These are phyloP conservation scores for Melastoma malabathricum DNA, from an alignment of 345 rosid genomes.

Conservation along the genomic window DNA sequence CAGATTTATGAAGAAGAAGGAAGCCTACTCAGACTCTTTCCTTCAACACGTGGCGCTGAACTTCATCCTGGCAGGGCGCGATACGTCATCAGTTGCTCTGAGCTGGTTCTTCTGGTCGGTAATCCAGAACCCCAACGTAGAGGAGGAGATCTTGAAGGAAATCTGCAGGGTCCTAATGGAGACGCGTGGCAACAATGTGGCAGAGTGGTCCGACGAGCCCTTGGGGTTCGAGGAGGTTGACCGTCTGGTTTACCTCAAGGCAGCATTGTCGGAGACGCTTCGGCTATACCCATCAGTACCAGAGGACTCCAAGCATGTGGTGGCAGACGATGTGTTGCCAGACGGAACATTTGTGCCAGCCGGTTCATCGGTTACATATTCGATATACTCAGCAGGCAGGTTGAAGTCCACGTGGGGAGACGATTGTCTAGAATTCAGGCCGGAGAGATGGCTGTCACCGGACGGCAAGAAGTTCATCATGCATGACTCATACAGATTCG, in stretches of 20 bases:
- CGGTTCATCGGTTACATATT: slow-evolving; percentile 79
- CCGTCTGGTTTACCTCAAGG: slow-evolving; percentile 61
- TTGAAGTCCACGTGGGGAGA: slow-evolving; percentile 87
- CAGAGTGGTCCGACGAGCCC: slow-evolving; percentile 56
- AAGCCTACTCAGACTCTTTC: slow-evolving; percentile 56
- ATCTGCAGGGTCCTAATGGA: slow-evolving; percentile 41
- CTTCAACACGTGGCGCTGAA: slow-evolving; percentile 88
- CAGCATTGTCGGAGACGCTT: slow-evolving; percentile 77
- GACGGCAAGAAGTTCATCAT: slow-evolving; percentile 33
- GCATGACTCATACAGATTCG: slow-evolving; percentile 68
- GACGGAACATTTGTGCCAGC: slow-evolving; percentile 90
- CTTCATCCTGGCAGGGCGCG: slow-evolving; percentile 94
- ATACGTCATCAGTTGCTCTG: slow-evolving; percentile 87
- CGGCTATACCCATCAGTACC: slow-evolving; percentile 92
- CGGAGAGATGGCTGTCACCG: slow-evolving; percentile 77
- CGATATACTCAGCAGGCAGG: slow-evolving; percentile 84
- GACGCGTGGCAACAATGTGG: slow-evolving; percentile 58
- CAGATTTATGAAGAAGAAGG: slow-evolving; percentile 82
- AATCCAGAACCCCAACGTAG: slow-evolving; percentile 44
- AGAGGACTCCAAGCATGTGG: slow-evolving; percentile 73
- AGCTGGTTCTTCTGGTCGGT: slow-evolving; percentile 91
- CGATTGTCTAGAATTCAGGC: slow-evolving; percentile 69
- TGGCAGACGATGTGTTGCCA: slow-evolving; percentile 63
- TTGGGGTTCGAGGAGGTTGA: slow-evolving; percentile 64
- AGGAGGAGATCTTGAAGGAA: slow-evolving; percentile 60